These are phyloP conservation scores for Retiboletus fuscus DNA, from an alignment of 1,284 basidiomycete genomes.

Conservation along the genomic window DNA sequence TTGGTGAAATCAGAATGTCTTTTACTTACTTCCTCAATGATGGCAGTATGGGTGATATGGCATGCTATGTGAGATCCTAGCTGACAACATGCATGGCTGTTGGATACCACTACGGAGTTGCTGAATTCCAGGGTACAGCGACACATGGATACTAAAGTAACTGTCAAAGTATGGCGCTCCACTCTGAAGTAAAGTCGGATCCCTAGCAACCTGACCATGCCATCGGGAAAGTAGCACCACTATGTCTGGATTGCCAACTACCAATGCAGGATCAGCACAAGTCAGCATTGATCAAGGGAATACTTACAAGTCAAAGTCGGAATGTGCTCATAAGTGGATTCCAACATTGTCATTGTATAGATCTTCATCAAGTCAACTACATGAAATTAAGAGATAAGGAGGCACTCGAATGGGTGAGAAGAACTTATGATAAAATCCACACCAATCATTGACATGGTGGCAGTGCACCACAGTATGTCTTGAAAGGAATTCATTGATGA, in stretches of 20 bases:
- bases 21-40: no score
- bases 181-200: background rate
- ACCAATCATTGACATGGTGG: background rate
- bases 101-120: no score
- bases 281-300: no score
- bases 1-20: no score
- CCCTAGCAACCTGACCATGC: background rate
- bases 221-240: background rate
- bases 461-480: constrained; percentile 9
- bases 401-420: no score
- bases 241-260: background rate
- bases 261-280: background rate
- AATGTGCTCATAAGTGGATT: background rate
- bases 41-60: no score
- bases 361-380: constrained; percentile 9
- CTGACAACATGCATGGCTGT: no score
- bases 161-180: background rate
- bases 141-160: constrained; percentile 7
- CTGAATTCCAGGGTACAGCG: constrained; percentile 8
- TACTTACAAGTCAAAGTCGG: background rate
- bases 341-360: background rate
- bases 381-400: background rate
- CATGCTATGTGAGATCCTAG: no score
- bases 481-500: constrained; percentile 1
- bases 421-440: constrained; percentile 12